Percentiles rank a stretch among this genome's conserved stretches.
Evolutionary conservation across 345 rosid species (phyloP).

Genomic region (Acer yangbiense): DNA sequence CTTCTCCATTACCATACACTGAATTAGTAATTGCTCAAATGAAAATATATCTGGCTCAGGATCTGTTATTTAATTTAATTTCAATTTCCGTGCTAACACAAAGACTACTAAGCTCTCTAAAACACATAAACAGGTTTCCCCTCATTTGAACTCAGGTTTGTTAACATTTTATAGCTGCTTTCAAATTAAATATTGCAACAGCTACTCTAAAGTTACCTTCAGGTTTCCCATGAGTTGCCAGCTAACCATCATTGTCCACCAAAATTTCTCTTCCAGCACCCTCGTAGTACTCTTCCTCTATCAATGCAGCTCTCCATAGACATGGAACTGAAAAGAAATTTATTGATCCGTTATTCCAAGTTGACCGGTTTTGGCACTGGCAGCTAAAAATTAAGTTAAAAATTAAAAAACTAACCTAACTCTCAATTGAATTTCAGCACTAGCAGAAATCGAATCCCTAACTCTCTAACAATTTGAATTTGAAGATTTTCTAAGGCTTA

Average conservation of each 20-base stretch:
- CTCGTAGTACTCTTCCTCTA: conserved; percentile 82
- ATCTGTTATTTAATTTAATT: conserved; percentile 71
- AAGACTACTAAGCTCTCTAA: neutral
- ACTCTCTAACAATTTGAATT: no score
- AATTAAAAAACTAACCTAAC: neutral
- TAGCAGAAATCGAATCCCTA: no score
- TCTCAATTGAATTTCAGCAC: no score
- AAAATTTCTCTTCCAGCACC: conserved; percentile 95
- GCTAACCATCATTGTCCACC: conserved; percentile 96
- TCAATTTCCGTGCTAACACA: no score
- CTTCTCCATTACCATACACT: conserved; percentile 97
- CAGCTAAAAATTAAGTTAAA: no score
- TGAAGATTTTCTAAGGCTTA: no score
- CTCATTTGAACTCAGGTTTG: neutral
- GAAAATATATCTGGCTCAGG: conserved; percentile 57
- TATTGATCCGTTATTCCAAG: neutral
- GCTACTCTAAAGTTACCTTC: conserved; percentile 50
- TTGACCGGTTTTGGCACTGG: no score
- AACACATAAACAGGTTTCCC: neutral
- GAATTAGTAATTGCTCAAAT: conserved; percentile 81
- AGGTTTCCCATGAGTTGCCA: conserved; percentile 96
- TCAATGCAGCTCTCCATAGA: conserved; percentile 82
- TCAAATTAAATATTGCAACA: neutral
- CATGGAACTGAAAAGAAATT: conserved; percentile 70
- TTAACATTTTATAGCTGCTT: neutral